Conservation (phyloP, 2,329 filamentous ascomycete species). For the Fusarium succisae region DNA sequence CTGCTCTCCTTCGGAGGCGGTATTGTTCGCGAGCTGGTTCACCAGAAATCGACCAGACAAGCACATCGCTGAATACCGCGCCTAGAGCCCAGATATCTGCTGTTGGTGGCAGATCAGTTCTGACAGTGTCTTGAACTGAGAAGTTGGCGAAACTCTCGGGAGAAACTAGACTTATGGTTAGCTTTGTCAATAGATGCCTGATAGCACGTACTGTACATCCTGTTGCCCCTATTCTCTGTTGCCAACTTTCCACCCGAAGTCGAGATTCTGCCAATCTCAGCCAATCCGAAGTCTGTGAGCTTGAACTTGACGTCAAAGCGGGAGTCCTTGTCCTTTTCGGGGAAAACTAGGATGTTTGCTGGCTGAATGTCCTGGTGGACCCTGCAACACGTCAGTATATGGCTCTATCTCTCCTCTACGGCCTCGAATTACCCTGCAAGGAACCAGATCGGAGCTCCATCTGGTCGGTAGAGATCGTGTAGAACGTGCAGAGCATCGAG, state of each 20-base stretch:
- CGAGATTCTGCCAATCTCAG: not conserved
- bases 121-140: not conserved
- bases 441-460: not conserved
- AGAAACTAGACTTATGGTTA: not conserved
- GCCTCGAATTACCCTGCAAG: not conserved
- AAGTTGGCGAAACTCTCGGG: not conserved
- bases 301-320: not conserved
- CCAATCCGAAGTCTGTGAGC: conserved; percentile 10
- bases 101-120: not conserved
- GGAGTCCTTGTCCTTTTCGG: fast-evolving
- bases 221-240: not conserved
- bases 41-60: conserved; percentile 9
- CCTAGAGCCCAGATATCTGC: conserved; percentile 18
- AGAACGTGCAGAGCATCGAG: not conserved
- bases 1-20: not conserved
- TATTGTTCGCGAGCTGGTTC: not conserved
- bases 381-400: not conserved
- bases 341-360: conserved; percentile 22
- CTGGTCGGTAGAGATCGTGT: not conserved
- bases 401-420: fast-evolving
- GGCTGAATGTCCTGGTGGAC: conserved; percentile 19
- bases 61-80: conserved; percentile 15
- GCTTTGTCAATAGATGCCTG: fast-evolving
- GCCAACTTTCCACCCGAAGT: not conserved
- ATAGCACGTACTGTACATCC: conserved; percentile 13